Evolutionary conservation across 1,139 yeast genomes (phyloP).

Genomic region (Protomyces arabidopsidicola): DNA sequence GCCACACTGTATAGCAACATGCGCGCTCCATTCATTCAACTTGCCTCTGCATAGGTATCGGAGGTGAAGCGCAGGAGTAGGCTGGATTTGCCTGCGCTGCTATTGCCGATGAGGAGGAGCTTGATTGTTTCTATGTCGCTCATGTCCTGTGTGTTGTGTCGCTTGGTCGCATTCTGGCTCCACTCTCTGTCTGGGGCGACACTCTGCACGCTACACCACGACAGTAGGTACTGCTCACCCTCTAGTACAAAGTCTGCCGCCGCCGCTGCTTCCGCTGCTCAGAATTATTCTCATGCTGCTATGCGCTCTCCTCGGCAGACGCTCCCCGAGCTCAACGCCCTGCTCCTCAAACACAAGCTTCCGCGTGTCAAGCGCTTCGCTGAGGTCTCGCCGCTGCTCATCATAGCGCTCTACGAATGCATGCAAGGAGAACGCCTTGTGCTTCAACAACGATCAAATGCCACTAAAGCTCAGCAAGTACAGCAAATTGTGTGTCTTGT

Average conservation of each 20-base stretch:
- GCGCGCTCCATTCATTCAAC: neutral
- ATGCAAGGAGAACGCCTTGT: constrained; percentile 2
- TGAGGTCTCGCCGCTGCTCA: constrained; percentile 10
- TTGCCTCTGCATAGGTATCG: neutral
- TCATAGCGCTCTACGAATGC: constrained; percentile 15
- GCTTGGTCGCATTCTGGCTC: no score
- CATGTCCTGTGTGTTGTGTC: neutral
- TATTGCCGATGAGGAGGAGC: constrained; percentile 21
- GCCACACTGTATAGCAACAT: neutral
- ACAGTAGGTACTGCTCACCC: no score
- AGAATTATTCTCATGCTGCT: neutral
- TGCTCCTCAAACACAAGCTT: neutral
- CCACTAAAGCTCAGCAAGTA: neutral
- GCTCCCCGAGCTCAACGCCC: neutral
- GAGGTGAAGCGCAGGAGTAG: constrained; percentile 21
- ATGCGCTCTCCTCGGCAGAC: neutral
- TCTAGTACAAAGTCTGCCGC: no score
- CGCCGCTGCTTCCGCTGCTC: no score
- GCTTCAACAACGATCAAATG: neutral
- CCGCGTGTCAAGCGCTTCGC: constrained; percentile 1
- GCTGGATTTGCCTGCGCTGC: constrained; percentile 20
- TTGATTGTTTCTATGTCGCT: constrained; percentile 23
- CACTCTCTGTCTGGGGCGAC: no score
- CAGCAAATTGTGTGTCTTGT: neutral
- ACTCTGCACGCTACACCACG: no score